Base-by-base conservation (phyloP, 2,329 filamentous ascomycete species). In the Penicillium sp. region DNA sequence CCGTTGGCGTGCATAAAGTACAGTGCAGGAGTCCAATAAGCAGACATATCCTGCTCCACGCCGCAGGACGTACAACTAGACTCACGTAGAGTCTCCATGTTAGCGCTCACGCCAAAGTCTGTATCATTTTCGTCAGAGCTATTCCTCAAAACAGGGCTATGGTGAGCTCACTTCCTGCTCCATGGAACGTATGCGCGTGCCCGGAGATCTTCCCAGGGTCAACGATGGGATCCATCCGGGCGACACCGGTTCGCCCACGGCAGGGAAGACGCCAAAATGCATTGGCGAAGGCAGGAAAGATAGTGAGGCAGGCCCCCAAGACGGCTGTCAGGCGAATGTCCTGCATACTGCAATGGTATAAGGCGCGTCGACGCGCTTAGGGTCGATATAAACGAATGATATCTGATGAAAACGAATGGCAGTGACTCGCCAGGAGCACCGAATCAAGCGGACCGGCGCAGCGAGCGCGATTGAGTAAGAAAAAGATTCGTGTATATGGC, bases 181-280 rank as follows among this genome's bases (percentile, higher is more conserved):
- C 91, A 69, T 89, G 85, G 63, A 94, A 81, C 14, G 84, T 76
- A 71, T 96, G 91, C 20, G 81, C 80, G 71, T 96, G 91, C 53
- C 77, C 69, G 9, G 85, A 81, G 30, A 83, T 56, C 18, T 65
- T 62, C 44, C 83, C 85, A 2, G 80, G 81, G 52, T 83, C 79
- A 50, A 94, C 79, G 50, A 96, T 78, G 16, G 90, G 90, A 67
- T 96, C 90, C 36, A 95, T 77, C 51, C 89, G 83, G 44, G 84
- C 87, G 51, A 89, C 69, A 56, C 85, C 89, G 58, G 85, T 78
- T 42, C 81, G 80, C 50, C 84, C 85, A 61, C 83, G 87, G 72
- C 90, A 96, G 63, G 90, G 87, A 81, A 96, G 88, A 68, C 91
- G 89, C 89, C 89, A 96, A 73, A 96, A 96, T 53, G 88, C 91